Base-by-base conservation (phyloP, 2,329 filamentous ascomycete genomes). In the Diaporthe citri region DNA sequence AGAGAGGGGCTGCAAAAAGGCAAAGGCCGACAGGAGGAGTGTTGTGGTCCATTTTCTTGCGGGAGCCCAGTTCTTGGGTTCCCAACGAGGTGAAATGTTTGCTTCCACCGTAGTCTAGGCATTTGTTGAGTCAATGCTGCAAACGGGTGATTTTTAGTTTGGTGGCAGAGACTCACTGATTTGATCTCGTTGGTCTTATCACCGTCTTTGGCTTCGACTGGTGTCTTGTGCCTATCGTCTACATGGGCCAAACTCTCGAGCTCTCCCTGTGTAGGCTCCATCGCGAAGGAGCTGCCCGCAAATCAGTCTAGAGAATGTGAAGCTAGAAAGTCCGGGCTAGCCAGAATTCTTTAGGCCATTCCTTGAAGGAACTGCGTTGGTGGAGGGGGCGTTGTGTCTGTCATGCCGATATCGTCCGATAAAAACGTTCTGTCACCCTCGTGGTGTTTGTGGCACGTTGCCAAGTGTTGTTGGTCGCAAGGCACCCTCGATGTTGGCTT, bases 1-100 rank as follows among this genome's bases (percentile, higher is more conserved):
- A 3, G 86, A 87, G 1, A 89, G 84, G 0, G 88, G 87, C 0
- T 87, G 88, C 57, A 90, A 85, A 76, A 89, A 88, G 4, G 87
- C 88, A 77, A 88, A 89, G 46, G 82, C 81, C 1, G 87, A 88
- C n/a, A 89, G 84, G 10, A 86, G 84, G 46, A 87, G 77, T 6
- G 84, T 84, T 39, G 85, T 82, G n/a, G 80, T 80, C 87, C 87
- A 89, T 81, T 88, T 88, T 74, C 82, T 84, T 28, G 75, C 79
- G 46, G 77, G 80, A 1, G 82, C 74, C 86, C 87, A 89, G 77
- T 89, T 88, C 72, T 77, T 78, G 15, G 77, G 74, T 4, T 76
- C 62, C 31, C 31, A 39, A 28, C 22, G 43, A 10, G 62, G 31
- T 4, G 43, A 7, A 2, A 1, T 9, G 31, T 39, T 25, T 34